Percentiles rank a stretch among this genome's conserved stretches.
phyloP scores from a whole-genome alignment of 2,329 filamentous ascomycete species.

The Incumbomyces delicatus region DNA sequence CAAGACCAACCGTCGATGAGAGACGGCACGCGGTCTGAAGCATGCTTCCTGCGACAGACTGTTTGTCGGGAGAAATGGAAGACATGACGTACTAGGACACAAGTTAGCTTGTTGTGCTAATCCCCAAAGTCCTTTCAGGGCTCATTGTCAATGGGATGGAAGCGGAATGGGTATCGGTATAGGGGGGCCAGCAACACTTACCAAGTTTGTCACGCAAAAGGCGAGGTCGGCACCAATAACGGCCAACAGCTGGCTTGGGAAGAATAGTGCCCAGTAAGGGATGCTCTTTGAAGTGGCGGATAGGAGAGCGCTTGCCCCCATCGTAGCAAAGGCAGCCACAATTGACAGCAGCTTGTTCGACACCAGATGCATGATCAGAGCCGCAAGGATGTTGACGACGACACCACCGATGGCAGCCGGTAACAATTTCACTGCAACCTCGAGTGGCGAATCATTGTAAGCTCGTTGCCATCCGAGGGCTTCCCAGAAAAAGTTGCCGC shows the following conservation, averaged over 20 bases:
- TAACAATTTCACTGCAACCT: slow-evolving; percentile 53
- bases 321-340: slow-evolving; percentile 38
- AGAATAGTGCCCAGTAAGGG: slow-evolving; percentile 57
- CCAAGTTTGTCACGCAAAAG: slow-evolving; percentile 59
- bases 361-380: slow-evolving; percentile 51
- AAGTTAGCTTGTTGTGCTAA: neutral
- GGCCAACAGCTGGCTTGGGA: slow-evolving; percentile 50
- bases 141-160: too few species aligned
- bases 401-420: slow-evolving; percentile 57
- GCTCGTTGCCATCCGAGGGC: slow-evolving; percentile 56
- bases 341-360: slow-evolving; percentile 56
- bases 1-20: slow-evolving; percentile 50
- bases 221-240: slow-evolving; percentile 60
- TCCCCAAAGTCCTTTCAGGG: too few species aligned
- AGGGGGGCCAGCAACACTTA: too few species aligned
- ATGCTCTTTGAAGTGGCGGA: slow-evolving; percentile 46
- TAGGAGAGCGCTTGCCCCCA: slow-evolving; percentile 41
- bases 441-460: slow-evolving; percentile 43
- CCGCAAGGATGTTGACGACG: slow-evolving; percentile 54
- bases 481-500: slow-evolving; percentile 52
- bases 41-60: slow-evolving; percentile 57
- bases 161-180: too few species aligned
- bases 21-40: slow-evolving; percentile 58
- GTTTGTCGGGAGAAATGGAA: slow-evolving; percentile 51
- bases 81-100: slow-evolving; percentile 56